Conservation (phyloP, 768 basidiomycete genomes). For the Termitomyces sp. region DNA sequence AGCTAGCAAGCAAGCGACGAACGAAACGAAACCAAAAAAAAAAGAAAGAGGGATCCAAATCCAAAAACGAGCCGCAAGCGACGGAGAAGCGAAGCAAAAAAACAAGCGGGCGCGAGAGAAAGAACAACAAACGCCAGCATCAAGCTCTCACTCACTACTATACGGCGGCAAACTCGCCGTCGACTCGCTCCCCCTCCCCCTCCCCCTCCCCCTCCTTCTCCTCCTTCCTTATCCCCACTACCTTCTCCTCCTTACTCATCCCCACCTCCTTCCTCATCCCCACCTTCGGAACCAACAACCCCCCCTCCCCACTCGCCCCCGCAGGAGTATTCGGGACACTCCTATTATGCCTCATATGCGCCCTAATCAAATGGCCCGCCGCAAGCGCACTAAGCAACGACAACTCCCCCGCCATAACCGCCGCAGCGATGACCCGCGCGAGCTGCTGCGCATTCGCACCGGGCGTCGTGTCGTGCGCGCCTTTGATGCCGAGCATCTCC, state of each 20-base stretch:
- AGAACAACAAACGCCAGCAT: background rate
- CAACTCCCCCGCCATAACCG: constrained; percentile 97
- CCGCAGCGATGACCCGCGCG: constrained; percentile 83
- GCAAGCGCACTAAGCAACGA: constrained; percentile 89
- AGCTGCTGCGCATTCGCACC: constrained; percentile 88
- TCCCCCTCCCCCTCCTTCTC: background rate
- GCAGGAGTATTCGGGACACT: constrained; percentile 77
- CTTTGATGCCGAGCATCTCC: constrained; percentile 90
- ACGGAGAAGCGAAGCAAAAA: background rate
- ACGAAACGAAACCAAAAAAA: no score
- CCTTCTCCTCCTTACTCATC: no score
- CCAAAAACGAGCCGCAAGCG: no score
- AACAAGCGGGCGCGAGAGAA: background rate
- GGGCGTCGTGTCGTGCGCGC: constrained; percentile 81
- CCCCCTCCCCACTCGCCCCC: background rate
- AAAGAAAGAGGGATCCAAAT: no score
- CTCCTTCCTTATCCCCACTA: background rate
- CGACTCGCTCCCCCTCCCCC: constrained; percentile 10
- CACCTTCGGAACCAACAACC: constrained; percentile 1
- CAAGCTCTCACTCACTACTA: constrained; percentile 1
- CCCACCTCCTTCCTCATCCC: background rate
- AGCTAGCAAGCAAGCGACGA: no score
- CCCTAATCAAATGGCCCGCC: constrained; percentile 90
- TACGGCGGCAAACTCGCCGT: constrained; percentile 16
- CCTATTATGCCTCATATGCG: constrained; percentile 91